A percentile compares a stretch with the other conserved stretches of the same genome.
Evolutionary conservation across 352 stramenopile genomes (phyloP).

Genomic region (Phytophthora constricta): DNA sequence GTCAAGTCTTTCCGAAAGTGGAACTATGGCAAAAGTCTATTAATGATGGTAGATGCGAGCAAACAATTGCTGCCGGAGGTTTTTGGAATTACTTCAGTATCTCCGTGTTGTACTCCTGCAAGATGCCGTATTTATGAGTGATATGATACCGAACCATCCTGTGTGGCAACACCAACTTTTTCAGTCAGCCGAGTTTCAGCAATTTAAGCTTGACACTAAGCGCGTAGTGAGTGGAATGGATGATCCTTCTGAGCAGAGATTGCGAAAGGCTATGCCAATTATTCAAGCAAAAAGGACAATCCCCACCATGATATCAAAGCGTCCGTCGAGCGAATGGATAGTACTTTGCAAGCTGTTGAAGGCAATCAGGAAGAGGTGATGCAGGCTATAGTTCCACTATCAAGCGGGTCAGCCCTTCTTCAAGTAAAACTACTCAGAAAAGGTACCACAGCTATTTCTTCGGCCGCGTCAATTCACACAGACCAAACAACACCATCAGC

Average conservation of each 20-base stretch:
- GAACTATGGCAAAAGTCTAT: neutral
- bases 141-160: neutral
- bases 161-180: neutral
- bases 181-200: neutral
- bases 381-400: neutral
- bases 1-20: neutral
- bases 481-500: too few species aligned
- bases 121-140: neutral
- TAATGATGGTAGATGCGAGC: neutral
- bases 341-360: neutral
- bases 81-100: slow-evolving; percentile 7
- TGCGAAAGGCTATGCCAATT: neutral
- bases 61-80: neutral
- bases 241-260: neutral
- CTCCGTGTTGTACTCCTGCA: neutral
- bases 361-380: neutral
- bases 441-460: neutral
- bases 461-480: too few species aligned
- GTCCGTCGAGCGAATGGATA: neutral
- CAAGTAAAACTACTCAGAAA: neutral
- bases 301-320: neutral
- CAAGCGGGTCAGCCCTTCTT: neutral
- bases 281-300: neutral
- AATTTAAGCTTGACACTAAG: neutral
- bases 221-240: neutral